Conservation (phyloP, 2,329 filamentous ascomycete species). For the Cercospora nicotianae region DNA sequence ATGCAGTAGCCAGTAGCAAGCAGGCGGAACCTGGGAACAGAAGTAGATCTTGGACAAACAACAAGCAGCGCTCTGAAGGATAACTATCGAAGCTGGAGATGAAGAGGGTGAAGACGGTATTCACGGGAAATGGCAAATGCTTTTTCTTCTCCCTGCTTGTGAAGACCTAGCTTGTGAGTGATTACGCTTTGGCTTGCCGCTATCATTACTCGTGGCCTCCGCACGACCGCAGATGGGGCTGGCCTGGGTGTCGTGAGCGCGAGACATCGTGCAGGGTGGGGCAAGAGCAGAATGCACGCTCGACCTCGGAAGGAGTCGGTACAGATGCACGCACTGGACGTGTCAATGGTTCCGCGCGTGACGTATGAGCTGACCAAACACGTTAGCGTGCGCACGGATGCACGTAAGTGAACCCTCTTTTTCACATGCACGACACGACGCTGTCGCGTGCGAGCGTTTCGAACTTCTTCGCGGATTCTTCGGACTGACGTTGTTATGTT, state of each 20-base stretch:
- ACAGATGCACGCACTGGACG: neutral
- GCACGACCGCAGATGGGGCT: conserved; percentile 3
- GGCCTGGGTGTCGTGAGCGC: neutral
- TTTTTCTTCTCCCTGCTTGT: neutral
- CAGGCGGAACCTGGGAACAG: neutral
- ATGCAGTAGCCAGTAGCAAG: neutral
- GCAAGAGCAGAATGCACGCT: neutral
- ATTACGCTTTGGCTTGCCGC: neutral
- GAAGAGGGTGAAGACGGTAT: neutral
- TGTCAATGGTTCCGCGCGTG: neutral
- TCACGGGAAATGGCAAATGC: neutral
- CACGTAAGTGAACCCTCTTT: conserved; percentile 8
- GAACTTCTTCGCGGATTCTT: conserved; percentile 10
- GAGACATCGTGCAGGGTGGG: conserved; percentile 2
- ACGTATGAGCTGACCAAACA: neutral
- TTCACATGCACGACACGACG: conserved; percentile 13
- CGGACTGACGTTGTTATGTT: conserved; percentile 9
- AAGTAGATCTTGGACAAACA: conserved; percentile 6
- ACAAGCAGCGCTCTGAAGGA: neutral
- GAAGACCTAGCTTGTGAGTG: conserved; percentile 1
- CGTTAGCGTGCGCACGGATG: conserved; percentile 1
- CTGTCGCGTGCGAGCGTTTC: conserved; percentile 11
- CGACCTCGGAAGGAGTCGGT: conserved; percentile 11
- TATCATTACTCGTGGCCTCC: conserved; percentile 1
- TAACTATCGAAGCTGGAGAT: neutral